Evolutionary conservation across 129 eudicot species (phyloP).

Genomic region (Mikania micrantha): DNA sequence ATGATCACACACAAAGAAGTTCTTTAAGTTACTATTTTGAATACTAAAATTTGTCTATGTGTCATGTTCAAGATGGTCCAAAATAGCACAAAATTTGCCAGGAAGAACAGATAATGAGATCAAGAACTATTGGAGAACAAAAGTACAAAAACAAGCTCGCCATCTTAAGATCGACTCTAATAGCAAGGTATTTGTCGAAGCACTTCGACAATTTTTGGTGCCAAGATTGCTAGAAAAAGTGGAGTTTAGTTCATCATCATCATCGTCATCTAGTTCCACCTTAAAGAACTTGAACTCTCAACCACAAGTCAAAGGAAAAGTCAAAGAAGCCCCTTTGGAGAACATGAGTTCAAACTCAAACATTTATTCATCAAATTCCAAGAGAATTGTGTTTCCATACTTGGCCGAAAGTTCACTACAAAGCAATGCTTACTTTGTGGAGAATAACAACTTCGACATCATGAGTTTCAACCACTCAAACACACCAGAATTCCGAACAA

Average conservation of each 20-base stretch:
- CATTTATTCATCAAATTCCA: conserved; percentile 16
- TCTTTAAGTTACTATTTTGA: neutral
- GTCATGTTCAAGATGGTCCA: conserved; percentile 31
- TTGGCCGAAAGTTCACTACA: conserved; percentile 6
- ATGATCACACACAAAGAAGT: neutral
- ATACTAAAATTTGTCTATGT: neutral
- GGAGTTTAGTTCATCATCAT: conserved; percentile 39
- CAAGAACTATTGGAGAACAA: conserved; percentile 94
- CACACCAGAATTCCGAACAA: conserved; percentile 18
- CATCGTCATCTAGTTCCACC: conserved; percentile 29
- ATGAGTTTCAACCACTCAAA: conserved; percentile 14
- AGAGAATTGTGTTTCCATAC: conserved; percentile 11
- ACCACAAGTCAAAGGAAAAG: conserved; percentile 16
- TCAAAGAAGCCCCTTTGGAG: too few relatives aligned
- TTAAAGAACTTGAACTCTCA: conserved; percentile 13
- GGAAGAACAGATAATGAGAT: conserved; percentile 67
- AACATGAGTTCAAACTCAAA: conserved; percentile 27
- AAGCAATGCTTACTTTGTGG: conserved; percentile 21
- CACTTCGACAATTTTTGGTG: conserved; percentile 55
- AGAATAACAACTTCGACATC: conserved; percentile 9
- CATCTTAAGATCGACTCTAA: conserved; percentile 76
- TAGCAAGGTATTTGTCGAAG: conserved; percentile 71
- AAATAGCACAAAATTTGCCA: conserved; percentile 35
- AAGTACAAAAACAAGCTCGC: conserved; percentile 93
- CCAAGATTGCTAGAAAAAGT: conserved; percentile 73